phyloP scores from a whole-genome alignment of 129 eudicot species.

The Centrapalus pauciflorus region DNA sequence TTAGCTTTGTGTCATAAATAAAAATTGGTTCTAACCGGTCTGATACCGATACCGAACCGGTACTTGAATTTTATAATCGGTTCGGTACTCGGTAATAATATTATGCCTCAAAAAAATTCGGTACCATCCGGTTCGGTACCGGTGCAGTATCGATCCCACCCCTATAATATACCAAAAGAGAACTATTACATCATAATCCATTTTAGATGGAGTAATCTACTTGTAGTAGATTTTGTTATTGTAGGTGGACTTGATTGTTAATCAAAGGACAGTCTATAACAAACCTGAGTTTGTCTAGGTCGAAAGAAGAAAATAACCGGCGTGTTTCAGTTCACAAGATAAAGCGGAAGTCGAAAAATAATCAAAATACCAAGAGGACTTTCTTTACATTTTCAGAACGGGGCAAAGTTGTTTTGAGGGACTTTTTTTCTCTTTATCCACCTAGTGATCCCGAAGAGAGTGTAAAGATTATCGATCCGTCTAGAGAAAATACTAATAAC shows the following conservation, averaged over 20 bases:
- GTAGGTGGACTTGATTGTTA: not conserved
- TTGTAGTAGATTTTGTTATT: not conserved
- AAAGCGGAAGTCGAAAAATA: conserved; percentile 25
- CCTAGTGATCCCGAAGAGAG: conserved; percentile 47
- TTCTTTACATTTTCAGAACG: conserved; percentile 70
- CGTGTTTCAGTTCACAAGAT: conserved; percentile 52
- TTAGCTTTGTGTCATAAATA: too few relatives aligned
- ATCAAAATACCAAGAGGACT: conserved; percentile 17
- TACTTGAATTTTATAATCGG: too few relatives aligned
- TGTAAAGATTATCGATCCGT: conserved; percentile 32
- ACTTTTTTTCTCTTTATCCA: conserved; percentile 64
- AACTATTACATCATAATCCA: not conserved
- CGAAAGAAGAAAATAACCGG: conserved; percentile 46
- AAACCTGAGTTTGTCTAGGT: conserved; percentile 39
- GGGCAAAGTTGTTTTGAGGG: conserved; percentile 50
- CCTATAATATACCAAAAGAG: not conserved
- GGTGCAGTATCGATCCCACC: too few relatives aligned
- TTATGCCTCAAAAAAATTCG: too few relatives aligned
- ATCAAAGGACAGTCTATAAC: conserved; percentile 3
- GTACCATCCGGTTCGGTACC: too few relatives aligned
- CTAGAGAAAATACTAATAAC: conserved; percentile 26
- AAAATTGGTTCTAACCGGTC: too few relatives aligned
- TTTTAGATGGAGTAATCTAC: not conserved
- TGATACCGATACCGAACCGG: too few relatives aligned
- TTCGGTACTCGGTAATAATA: too few relatives aligned